Percentiles rank a stretch among this genome's conserved stretches.
phyloP scores from a whole-genome alignment of 169 alveolate genomes.

The Cryptosporidium ubiquitum region DNA sequence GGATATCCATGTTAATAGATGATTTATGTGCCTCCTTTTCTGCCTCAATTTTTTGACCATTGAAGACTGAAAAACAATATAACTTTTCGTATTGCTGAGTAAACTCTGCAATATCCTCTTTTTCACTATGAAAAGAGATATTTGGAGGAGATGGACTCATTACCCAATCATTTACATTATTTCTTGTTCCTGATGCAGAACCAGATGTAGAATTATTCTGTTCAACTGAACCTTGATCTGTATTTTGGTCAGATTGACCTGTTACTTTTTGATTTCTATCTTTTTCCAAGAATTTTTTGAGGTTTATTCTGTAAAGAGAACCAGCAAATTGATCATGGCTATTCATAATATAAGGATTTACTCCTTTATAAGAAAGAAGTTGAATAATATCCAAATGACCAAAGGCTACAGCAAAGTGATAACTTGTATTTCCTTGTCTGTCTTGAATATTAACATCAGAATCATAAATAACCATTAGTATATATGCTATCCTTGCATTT shows the following conservation, averaged over 20 bases:
- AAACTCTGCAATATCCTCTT: conserved; percentile 46
- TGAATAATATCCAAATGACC: conserved; percentile 50
- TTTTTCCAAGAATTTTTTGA: neutral
- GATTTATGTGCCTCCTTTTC: conserved; percentile 2
- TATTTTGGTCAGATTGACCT: neutral
- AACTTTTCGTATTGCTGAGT: conserved; percentile 61
- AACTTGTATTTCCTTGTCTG: conserved; percentile 83
- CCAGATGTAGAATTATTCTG: neutral
- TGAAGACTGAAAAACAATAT: conserved; percentile 47
- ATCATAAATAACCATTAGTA: conserved; percentile 81
- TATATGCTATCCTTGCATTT: conserved; percentile 80
- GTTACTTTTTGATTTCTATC: neutral
- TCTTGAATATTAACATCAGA: conserved; percentile 84
- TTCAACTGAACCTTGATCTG: neutral
- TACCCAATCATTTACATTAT: conserved; percentile 6
- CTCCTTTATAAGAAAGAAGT: conserved; percentile 51
- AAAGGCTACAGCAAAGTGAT: conserved; percentile 80
- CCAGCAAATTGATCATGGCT: conserved; percentile 60
- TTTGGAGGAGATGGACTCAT: conserved; percentile 64
- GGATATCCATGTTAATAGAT: conserved; percentile 11
- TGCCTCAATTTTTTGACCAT: neutral
- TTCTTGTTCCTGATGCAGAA: neutral
- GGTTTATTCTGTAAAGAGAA: conserved; percentile 20
- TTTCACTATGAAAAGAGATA: conserved; percentile 19
- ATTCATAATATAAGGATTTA: conserved; percentile 46